A percentile compares a stretch with the other conserved stretches of the same genome.
phyloP scores from a whole-genome alignment of 768 basidiomycete species.

The Galerina marginata region DNA sequence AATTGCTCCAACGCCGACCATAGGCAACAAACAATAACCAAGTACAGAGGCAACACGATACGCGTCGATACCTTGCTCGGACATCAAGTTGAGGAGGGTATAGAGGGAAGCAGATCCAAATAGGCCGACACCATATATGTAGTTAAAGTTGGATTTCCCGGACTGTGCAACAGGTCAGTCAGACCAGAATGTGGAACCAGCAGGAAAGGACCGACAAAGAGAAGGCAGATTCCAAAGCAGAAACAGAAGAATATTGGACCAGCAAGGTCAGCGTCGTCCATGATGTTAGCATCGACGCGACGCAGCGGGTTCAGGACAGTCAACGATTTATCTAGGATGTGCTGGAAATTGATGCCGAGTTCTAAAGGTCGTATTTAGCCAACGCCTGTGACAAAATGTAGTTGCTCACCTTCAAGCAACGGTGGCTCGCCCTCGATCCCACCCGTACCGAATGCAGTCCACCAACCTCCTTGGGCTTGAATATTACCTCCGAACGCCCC shows the following conservation, averaged over 20 bases:
- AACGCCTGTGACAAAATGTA: not conserved
- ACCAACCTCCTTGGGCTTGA: slow-evolving; percentile 80
- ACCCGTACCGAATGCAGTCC: slow-evolving; percentile 95
- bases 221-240: slow-evolving; percentile 90
- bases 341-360: slow-evolving; percentile 96
- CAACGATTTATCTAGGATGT: slow-evolving; percentile 92
- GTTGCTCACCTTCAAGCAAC: slow-evolving; percentile 81
- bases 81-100: slow-evolving; percentile 96
- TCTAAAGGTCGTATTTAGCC: slow-evolving; percentile 51
- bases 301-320: slow-evolving; percentile 94
- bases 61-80: slow-evolving; percentile 91
- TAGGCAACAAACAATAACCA: slow-evolving; percentile 95
- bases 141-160: slow-evolving; percentile 97
- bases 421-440: slow-evolving; percentile 97
- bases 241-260: slow-evolving; percentile 96
- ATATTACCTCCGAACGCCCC: slow-evolving; percentile 75
- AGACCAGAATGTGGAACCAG: slow-evolving; percentile 3
- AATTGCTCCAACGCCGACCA: slow-evolving; percentile 92
- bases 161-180: slow-evolving; percentile 58
- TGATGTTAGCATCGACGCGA: slow-evolving; percentile 86
- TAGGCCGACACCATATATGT: slow-evolving; percentile 98
- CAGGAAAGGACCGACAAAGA: slow-evolving; percentile 69
- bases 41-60: slow-evolving; percentile 95
- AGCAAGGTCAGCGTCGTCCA: slow-evolving; percentile 99
- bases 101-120: slow-evolving; percentile 93